phyloP scores from a whole-genome alignment of 345 rosid genomes.

The Eucalyptus sp. region DNA sequence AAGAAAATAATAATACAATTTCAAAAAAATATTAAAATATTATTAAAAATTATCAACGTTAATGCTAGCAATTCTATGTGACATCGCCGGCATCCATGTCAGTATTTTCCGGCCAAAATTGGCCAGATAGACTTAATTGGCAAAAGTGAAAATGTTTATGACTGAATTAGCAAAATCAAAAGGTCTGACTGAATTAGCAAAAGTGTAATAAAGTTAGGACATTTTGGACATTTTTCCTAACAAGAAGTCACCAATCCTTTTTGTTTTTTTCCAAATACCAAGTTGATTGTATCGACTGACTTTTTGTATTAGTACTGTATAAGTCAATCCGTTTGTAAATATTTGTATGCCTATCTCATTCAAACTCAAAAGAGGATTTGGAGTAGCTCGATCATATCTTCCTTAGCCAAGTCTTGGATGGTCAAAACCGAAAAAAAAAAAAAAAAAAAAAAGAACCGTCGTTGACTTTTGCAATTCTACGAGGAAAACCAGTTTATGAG shows the following conservation, averaged over 20 bases:
- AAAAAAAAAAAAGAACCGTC: background rate
- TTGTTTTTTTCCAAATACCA: accelerated
- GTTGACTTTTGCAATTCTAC: background rate
- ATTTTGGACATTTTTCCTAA: too few species aligned
- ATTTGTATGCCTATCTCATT: background rate
- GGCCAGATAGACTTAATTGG: accelerated
- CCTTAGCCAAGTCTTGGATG: background rate
- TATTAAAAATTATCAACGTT: accelerated
- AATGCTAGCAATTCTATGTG: accelerated
- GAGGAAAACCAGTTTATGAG: background rate
- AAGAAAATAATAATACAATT: too few species aligned
- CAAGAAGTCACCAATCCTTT: accelerated
- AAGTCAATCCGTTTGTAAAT: background rate
- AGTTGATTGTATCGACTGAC: too few species aligned
- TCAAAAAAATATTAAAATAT: too few species aligned
- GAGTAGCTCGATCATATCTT: background rate
- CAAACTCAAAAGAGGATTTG: background rate
- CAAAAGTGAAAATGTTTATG: accelerated
- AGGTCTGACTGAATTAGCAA: accelerated
- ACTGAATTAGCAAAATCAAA: too few species aligned
- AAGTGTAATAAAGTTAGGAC: too few species aligned
- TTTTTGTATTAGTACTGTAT: too few species aligned
- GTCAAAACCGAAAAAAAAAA: background rate
- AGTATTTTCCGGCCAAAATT: accelerated
- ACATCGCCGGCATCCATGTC: accelerated